Conservation (phyloP, 2,329 filamentous ascomycete genomes). For the Huntiella moniliformis region DNA sequence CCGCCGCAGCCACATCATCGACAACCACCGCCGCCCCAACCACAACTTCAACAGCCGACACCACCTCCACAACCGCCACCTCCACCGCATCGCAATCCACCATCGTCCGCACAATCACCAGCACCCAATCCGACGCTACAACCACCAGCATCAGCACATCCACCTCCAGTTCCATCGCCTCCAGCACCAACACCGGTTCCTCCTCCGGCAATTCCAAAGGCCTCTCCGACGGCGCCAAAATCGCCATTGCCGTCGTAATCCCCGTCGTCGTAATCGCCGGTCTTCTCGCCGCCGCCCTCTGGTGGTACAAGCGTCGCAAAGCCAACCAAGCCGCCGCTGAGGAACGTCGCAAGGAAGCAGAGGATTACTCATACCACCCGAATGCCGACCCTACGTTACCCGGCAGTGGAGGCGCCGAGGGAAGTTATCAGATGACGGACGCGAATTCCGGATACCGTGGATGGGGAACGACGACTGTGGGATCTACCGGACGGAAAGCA, state of each 20-base stretch:
- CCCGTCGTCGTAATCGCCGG: slow-evolving; percentile 77
- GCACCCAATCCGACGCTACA: slow-evolving; percentile 5
- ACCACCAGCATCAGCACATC: slow-evolving; percentile 13
- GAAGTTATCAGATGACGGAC: slow-evolving; percentile 55
- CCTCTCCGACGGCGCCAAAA: slow-evolving; percentile 47
- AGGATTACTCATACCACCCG: slow-evolving; percentile 96
- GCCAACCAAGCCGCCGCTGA: slow-evolving; percentile 71
- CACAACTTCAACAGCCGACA: slow-evolving; percentile 9
- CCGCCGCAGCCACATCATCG: slow-evolving; percentile 8
- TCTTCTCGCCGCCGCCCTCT: slow-evolving; percentile 56
- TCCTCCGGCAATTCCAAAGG: slow-evolving; percentile 20
- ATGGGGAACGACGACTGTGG: slow-evolving; percentile 59
- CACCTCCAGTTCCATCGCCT: slow-evolving; percentile 16
- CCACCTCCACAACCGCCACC: slow-evolving; percentile 5
- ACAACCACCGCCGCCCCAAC: slow-evolving; percentile 8
- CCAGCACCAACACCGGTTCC: slow-evolving; percentile 16
- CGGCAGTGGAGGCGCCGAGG: slow-evolving; percentile 28
- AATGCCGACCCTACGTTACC: slow-evolving; percentile 74
- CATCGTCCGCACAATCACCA: slow-evolving; percentile 15
- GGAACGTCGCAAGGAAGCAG: slow-evolving; percentile 81
- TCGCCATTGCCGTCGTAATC: slow-evolving; percentile 84
- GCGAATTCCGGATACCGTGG: slow-evolving; percentile 68
- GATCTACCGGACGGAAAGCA: slow-evolving; percentile 56
- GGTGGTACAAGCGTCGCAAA: slow-evolving; percentile 79
- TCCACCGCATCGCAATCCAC: slow-evolving; percentile 11